A percentile compares a stretch with the other conserved stretches of the same genome.
Conservation (phyloP, 768 basidiomycete genomes). For the Leccinum olivaceopallidum region DNA sequence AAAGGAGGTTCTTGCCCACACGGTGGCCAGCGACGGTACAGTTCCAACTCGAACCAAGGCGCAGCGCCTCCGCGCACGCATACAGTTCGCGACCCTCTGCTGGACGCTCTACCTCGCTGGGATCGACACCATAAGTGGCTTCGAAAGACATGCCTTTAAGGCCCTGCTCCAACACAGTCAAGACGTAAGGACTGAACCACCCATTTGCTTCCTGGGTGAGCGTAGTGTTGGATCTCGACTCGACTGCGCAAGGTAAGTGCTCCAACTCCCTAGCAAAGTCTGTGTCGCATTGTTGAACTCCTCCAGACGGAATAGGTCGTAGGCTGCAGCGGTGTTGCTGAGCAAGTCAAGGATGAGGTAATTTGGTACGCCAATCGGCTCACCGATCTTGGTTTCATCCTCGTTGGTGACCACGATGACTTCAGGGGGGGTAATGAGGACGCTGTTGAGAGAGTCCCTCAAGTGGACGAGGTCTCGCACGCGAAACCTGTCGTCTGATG, state of each 20-base stretch:
- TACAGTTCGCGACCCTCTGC: slow-evolving; percentile 38
- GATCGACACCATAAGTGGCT: too few relatives aligned
- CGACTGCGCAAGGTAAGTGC: slow-evolving; percentile 1
- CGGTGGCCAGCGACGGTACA: not conserved
- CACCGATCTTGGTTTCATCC: slow-evolving; percentile 6
- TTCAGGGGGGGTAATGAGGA: not conserved
- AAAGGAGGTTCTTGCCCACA: not conserved
- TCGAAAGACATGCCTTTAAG: too few relatives aligned
- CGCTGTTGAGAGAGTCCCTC: not conserved
- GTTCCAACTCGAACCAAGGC: slow-evolving; percentile 14
- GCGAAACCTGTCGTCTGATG: not conserved
- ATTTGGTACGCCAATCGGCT: slow-evolving; percentile 21
- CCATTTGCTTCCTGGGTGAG: not conserved
- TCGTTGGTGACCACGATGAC: not conserved
- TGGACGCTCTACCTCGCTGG: slow-evolving; percentile 29
- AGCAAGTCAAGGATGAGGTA: slow-evolving; percentile 19
- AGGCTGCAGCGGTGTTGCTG: slow-evolving; percentile 23
- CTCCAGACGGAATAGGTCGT: slow-evolving; percentile 13
- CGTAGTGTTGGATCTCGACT: slow-evolving; percentile 1
- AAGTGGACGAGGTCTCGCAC: not conserved
- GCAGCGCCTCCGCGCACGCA: slow-evolving; percentile 22
- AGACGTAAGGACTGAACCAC: not conserved
- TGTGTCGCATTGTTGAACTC: slow-evolving; percentile 6
- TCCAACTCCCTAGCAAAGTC: slow-evolving; percentile 4
- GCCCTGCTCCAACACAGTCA: not conserved